Conservation (phyloP, 2,329 filamentous ascomycete genomes). For the Talaromyces sp. region DNA sequence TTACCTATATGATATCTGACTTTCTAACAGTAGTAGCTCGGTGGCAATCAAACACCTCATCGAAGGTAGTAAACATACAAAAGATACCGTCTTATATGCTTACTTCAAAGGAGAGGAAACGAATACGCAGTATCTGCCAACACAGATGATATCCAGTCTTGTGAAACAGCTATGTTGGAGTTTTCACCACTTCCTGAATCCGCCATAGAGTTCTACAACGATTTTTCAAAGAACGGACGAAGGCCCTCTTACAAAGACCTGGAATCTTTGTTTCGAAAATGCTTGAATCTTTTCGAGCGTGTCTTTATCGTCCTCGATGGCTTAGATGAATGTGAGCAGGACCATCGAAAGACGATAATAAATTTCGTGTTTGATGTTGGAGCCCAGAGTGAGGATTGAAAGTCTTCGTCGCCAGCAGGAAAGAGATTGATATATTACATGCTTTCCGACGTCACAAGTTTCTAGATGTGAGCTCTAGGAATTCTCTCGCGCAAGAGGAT, state of each 20-base stretch:
- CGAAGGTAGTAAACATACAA: background rate
- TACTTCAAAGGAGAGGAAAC: conserved; percentile 19
- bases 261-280: conserved; percentile 12
- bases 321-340: conserved; percentile 19
- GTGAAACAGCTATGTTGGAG: conserved; percentile 21
- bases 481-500: background rate
- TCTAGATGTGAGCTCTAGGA: background rate
- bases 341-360: conserved; percentile 11
- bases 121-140: background rate
- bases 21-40: conserved; percentile 13
- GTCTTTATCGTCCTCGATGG: conserved; percentile 19
- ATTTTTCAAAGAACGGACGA: conserved; percentile 10
- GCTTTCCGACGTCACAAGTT: background rate
- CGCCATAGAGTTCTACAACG: conserved; percentile 6
- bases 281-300: conserved; percentile 1
- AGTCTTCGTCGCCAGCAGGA: conserved; percentile 18
- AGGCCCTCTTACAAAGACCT: conserved; percentile 10
- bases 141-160: conserved; percentile 15
- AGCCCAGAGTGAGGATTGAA: conserved; percentile 1
- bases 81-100: conserved; percentile 11
- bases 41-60: conserved; percentile 17
- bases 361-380: background rate
- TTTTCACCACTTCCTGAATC: conserved; percentile 5
- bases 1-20: background rate
- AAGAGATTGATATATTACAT: conserved; percentile 9